A percentile compares a stretch with the other conserved stretches of the same genome.
Evolutionary conservation across 1,139 yeast genomes (phyloP).

Genomic region (Yamadazyma conglobata): DNA sequence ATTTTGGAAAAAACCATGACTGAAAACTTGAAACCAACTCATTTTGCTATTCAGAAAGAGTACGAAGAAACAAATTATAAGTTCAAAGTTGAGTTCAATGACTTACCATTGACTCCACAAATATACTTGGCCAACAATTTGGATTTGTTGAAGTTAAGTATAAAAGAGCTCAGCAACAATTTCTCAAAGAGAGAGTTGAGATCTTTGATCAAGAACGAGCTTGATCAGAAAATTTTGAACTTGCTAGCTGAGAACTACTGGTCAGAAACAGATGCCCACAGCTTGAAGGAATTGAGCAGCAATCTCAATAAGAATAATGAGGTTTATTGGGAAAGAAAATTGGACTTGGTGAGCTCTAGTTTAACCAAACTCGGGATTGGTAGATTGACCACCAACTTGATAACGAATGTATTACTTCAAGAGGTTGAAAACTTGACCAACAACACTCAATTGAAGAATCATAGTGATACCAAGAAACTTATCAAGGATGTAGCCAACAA

Average conservation of each 20-base stretch:
- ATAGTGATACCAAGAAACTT: conserved; percentile 77
- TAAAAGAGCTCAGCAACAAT: conserved; percentile 79
- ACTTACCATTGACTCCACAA: conserved; percentile 87
- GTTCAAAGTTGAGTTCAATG: conserved; percentile 95
- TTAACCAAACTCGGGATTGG: conserved; percentile 94
- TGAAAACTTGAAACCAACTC: conserved; percentile 81
- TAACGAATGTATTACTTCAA: conserved; percentile 73
- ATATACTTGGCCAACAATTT: conserved; percentile 90
- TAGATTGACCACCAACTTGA: conserved; percentile 75
- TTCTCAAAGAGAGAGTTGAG: conserved; percentile 83
- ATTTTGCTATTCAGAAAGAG: conserved; percentile 80
- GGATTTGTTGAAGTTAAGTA: conserved; percentile 79
- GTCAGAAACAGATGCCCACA: conserved; percentile 46
- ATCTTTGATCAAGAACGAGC: conserved; percentile 72
- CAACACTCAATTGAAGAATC: conserved; percentile 72
- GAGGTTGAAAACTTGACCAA: conserved; percentile 75
- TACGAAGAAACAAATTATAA: conserved; percentile 90
- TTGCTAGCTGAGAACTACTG: conserved; percentile 87
- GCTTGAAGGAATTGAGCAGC: conserved; percentile 50
- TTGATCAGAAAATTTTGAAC: conserved; percentile 87
- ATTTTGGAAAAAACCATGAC: conserved; percentile 93
- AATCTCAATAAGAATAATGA: conserved; percentile 57
- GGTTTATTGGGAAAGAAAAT: conserved; percentile 80
- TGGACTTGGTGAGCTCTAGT: conserved; percentile 79
- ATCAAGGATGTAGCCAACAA: conserved; percentile 82